These are phyloP conservation scores for Dionaea muscipula DNA, from an alignment of 179 eudicot species.

Conservation along the genomic window DNA sequence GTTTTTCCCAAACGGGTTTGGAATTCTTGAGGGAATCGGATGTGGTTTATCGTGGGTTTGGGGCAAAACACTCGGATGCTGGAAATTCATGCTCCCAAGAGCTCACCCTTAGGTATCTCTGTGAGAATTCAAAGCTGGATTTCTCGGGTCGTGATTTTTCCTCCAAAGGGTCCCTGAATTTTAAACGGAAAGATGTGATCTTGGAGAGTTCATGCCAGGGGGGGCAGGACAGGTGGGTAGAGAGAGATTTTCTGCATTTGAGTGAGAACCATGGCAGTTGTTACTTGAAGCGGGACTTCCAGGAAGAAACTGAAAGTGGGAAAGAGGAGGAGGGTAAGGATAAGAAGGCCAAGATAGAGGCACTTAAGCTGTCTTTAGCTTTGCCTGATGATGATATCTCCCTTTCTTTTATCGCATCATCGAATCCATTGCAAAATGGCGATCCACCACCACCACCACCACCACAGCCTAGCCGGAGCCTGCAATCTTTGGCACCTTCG, in stretches of 20 bases:
- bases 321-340: slow-evolving; percentile 28
- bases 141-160: slow-evolving; percentile 23
- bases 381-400: slow-evolving; percentile 67
- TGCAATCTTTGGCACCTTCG: slow-evolving; percentile 47
- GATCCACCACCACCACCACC: slow-evolving; percentile 23
- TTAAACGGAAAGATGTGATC: slow-evolving; percentile 53
- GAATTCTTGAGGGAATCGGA: slow-evolving; percentile 30
- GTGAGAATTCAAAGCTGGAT: slow-evolving; percentile 46
- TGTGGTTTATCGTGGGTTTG: slow-evolving; percentile 17
- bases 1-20: slow-evolving; percentile 28
- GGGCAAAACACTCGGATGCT: slow-evolving; percentile 27
- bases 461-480: slow-evolving; percentile 30
- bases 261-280: slow-evolving; percentile 32
- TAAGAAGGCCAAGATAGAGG: slow-evolving; percentile 58
- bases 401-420: slow-evolving; percentile 51
- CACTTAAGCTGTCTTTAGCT: slow-evolving; percentile 55
- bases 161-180: slow-evolving; percentile 22
- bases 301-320: slow-evolving; percentile 26
- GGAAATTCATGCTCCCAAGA: slow-evolving; percentile 40
- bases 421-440: slow-evolving; percentile 31
- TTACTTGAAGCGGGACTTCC: slow-evolving; percentile 33
- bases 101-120: slow-evolving; percentile 60
- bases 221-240: slow-evolving; percentile 48
- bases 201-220: slow-evolving; percentile 26
- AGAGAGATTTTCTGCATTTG: slow-evolving; percentile 68